Percentiles rank a stretch among this genome's conserved stretches.
phyloP scores from a whole-genome alignment of 345 rosid genomes.

The Syzygium aromaticum region DNA sequence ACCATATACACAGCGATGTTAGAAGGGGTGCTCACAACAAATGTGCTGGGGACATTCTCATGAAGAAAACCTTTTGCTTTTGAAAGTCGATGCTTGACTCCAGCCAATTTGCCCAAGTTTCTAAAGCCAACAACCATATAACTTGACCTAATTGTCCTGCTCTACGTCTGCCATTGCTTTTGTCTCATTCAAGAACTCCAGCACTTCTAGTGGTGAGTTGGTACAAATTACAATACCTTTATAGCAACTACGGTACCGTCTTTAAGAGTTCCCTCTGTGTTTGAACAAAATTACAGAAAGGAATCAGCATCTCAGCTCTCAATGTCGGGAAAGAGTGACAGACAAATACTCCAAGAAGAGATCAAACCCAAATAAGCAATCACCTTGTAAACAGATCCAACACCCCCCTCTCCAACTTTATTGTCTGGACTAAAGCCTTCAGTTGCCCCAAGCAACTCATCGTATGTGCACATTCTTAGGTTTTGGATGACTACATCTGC shows the following conservation, averaged over 20 bases:
- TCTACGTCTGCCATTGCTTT: constrained; percentile 37
- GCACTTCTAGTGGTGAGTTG: constrained; percentile 47
- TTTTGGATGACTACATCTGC: constrained; percentile 39
- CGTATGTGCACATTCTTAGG: constrained; percentile 22
- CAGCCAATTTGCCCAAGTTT: constrained; percentile 86
- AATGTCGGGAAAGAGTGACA: not conserved
- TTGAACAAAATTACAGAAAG: not conserved
- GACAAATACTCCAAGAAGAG: no score
- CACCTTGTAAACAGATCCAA: no score
- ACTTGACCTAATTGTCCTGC: constrained; percentile 46
- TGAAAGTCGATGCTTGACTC: constrained; percentile 49
- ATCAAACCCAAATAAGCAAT: no score
- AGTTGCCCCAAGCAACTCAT: constrained; percentile 41
- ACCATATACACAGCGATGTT: not conserved
- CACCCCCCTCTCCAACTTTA: constrained; percentile 1
- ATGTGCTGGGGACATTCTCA: constrained; percentile 90
- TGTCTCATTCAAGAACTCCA: constrained; percentile 60
- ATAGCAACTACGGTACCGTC: constrained; percentile 46
- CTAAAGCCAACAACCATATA: constrained; percentile 61
- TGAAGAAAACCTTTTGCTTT: constrained; percentile 77
- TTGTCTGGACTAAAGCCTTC: constrained; percentile 36
- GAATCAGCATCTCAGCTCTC: not conserved
- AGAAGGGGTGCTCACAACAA: constrained; percentile 43
- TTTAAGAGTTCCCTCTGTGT: constrained; percentile 40
- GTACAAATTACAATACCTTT: constrained; percentile 38